Conservation (phyloP, 2,329 filamentous ascomycete genomes). For the Ustilaginoidea virens region DNA sequence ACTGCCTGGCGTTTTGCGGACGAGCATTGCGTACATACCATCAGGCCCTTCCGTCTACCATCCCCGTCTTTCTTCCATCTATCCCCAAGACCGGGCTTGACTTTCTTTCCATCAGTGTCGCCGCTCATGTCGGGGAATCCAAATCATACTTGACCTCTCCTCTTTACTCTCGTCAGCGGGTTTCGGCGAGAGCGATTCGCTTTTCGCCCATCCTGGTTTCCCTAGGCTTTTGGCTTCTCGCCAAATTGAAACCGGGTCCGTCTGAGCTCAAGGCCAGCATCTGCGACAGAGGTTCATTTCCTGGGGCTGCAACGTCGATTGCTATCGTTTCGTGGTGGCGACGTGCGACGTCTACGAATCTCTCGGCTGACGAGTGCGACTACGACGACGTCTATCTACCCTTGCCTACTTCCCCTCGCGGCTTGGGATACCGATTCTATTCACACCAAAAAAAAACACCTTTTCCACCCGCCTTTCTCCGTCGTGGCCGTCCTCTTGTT, state of each 20-base stretch:
- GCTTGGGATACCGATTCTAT: no score
- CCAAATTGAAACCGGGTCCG: no score
- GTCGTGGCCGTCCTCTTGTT: no score
- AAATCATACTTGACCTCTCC: not conserved
- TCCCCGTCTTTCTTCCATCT: no score
- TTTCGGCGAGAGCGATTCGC: not conserved
- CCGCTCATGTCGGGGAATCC: conserved; percentile 1
- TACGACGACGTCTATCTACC: conserved; percentile 2
- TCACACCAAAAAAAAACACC: no score
- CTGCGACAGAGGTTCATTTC: no score
- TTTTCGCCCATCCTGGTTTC: not conserved
- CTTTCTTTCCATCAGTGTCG: conserved; percentile 1
- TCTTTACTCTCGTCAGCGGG: not conserved
- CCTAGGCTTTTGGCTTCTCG: no score
- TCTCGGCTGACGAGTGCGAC: conserved; percentile 7
- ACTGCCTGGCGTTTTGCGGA: conserved; percentile 1
- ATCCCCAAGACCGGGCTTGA: not conserved
- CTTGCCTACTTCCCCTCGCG: conserved; percentile 2
- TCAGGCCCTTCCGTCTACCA: not conserved
- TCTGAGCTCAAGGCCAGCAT: no score
- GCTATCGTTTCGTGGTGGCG: conserved; percentile 4
- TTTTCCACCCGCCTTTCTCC: no score
- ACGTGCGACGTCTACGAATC: conserved; percentile 5
- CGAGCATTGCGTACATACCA: not conserved
- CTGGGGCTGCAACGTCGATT: no score